Percentiles rank a stretch among this genome's conserved stretches.
Conservation (phyloP, 371 early-diverging fungal species). For the Funneliformis caledonium region DNA sequence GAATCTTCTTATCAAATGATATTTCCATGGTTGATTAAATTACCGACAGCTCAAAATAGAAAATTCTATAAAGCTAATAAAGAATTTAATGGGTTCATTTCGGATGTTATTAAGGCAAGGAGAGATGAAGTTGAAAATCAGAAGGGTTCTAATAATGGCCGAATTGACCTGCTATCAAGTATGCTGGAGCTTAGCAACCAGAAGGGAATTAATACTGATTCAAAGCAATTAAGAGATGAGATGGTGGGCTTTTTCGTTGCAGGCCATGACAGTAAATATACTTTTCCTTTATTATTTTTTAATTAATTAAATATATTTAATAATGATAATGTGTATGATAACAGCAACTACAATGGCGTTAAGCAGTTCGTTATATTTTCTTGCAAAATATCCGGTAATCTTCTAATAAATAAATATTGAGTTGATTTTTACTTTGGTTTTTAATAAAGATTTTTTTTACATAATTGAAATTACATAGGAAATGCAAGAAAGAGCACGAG, state of each 20-base stretch:
- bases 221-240: neutral
- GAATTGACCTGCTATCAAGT: neutral
- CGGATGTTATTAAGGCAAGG: neutral
- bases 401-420: neutral
- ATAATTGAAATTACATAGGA: neutral
- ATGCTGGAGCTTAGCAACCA: neutral
- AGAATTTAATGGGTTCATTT: neutral
- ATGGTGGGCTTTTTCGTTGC: neutral
- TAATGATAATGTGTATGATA: neutral
- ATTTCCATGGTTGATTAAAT: neutral
- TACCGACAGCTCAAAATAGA: neutral
- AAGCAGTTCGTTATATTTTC: neutral
- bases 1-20: neutral
- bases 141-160: neutral
- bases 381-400: slow-evolving; percentile 3
- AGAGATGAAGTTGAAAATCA: neutral
- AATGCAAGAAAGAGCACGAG: slow-evolving; percentile 9
- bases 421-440: neutral
- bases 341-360: neutral
- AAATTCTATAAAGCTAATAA: neutral
- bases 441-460: neutral
- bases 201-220: neutral
- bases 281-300: neutral
- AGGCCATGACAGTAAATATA: neutral
- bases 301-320: neutral